Evolutionary conservation across 2,329 filamentous ascomycete species (phyloP).

Genomic region (Tolypocladium guangdongense): DNA sequence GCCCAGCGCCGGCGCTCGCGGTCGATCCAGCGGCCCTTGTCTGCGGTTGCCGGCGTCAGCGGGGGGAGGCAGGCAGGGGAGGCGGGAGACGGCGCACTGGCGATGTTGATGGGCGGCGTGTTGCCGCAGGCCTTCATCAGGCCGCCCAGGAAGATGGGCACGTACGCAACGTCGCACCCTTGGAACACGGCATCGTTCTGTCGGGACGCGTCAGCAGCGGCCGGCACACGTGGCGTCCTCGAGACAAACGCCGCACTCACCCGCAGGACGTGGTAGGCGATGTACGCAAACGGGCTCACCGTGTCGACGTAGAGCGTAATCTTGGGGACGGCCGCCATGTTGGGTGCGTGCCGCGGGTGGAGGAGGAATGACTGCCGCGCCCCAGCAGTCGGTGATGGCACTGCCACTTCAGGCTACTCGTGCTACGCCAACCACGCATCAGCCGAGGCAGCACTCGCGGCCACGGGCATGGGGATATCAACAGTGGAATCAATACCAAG

Average conservation of each 20-base stretch:
- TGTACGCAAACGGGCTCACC: conserved; percentile 28
- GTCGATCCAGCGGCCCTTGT: conserved; percentile 27
- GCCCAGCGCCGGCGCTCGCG: conserved; percentile 22
- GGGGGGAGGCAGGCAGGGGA: not conserved
- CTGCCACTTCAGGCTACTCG: not conserved
- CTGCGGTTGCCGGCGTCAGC: conserved; percentile 7
- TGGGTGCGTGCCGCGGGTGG: not conserved
- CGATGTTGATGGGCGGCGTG: conserved; percentile 23
- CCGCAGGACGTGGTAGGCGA: conserved; percentile 25
- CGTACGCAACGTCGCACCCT: conserved; percentile 18
- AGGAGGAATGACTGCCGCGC: not conserved
- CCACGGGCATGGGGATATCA: too few relatives aligned
- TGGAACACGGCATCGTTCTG: conserved; percentile 21
- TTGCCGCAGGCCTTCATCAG: conserved; percentile 27
- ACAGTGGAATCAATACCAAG: not conserved
- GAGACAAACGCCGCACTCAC: conserved; percentile 13
- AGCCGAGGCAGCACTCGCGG: too few relatives aligned
- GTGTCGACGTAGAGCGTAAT: conserved; percentile 28
- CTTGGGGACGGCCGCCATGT: conserved; percentile 8
- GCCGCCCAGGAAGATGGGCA: conserved; percentile 27
- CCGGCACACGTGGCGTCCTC: not conserved
- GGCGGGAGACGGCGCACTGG: conserved; percentile 13
- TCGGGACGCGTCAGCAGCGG: not conserved
- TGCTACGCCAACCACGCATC: too few relatives aligned
- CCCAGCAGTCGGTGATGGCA: not conserved